Percentiles rank a stretch among this genome's conserved stretches.
Conservation (phyloP, 257 asterid species). For the Nicotiana paniculata region DNA sequence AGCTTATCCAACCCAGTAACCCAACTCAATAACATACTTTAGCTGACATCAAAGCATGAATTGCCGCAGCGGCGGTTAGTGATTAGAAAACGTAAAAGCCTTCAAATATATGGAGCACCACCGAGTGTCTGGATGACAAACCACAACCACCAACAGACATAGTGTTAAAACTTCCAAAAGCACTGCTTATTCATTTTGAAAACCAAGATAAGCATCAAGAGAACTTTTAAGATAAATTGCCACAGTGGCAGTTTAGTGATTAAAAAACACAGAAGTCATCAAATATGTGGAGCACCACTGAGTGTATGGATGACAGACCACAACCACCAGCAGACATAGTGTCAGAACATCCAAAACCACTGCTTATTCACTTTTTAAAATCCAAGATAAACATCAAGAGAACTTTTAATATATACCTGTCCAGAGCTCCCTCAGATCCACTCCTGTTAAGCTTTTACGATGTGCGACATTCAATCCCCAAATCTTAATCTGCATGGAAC, state of each 20-base stretch:
- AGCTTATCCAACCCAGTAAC: background rate
- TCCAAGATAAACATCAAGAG: background rate
- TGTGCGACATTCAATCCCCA: background rate
- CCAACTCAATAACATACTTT: background rate
- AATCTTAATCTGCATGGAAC: background rate
- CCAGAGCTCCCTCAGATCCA: no score
- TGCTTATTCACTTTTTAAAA: background rate
- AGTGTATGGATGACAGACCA: background rate
- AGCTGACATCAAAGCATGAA: background rate
- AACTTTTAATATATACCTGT: background rate
- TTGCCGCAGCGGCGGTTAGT: background rate
- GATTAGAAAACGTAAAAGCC: no score
- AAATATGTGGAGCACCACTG: background rate
- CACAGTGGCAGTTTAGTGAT: no score
- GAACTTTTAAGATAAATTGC: background rate
- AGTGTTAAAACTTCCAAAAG: background rate
- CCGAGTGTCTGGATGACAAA: background rate
- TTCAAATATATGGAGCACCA: background rate
- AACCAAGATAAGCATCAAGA: background rate
- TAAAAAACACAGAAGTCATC: no score
- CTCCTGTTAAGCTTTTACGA: no score
- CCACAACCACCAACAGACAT: background rate
- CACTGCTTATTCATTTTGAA: background rate
- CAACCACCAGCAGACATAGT: background rate
- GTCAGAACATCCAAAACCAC: background rate